These are phyloP conservation scores for Fraxinus dipetala DNA, from an alignment of 305 asterid species.

Conservation along the genomic window DNA sequence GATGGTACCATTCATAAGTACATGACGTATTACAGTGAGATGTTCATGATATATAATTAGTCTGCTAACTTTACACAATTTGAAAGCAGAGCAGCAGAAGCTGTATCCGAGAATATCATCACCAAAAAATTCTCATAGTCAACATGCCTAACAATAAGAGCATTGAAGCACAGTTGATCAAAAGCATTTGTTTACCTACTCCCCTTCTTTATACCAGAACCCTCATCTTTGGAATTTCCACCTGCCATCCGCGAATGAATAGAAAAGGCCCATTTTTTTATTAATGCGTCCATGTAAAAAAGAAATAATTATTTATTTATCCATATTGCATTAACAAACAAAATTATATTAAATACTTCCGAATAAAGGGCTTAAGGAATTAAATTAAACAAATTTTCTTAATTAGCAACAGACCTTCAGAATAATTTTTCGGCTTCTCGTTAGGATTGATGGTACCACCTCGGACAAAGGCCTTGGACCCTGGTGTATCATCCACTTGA, in stretches of 20 bases:
- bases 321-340: slow-evolving; percentile 35
- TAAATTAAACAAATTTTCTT: background rate
- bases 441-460: slow-evolving; percentile 83
- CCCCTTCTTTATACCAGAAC: slow-evolving; percentile 99
- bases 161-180: slow-evolving; percentile 67
- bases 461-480: slow-evolving; percentile 80
- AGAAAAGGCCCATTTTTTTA: slow-evolving; percentile 88
- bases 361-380: slow-evolving; percentile 9
- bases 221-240: slow-evolving; percentile 99
- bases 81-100: slow-evolving; percentile 35
- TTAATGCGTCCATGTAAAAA: slow-evolving; percentile 63
- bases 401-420: slow-evolving; percentile 60
- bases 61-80: slow-evolving; percentile 18
- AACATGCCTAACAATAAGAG: slow-evolving; percentile 37
- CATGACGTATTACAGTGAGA: background rate
- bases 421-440: slow-evolving; percentile 55
- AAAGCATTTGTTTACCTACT: slow-evolving; percentile 95
- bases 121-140: slow-evolving; percentile 26
- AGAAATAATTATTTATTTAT: slow-evolving; percentile 55
- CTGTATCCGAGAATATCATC: slow-evolving; percentile 34
- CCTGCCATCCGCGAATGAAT: slow-evolving; percentile 99
- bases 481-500: slow-evolving; percentile 69
- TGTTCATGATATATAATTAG: slow-evolving; percentile 17
- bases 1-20: background rate
- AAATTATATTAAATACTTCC: slow-evolving; percentile 14